Base-by-base conservation (phyloP, 2,329 filamentous ascomycete genomes). In the Talaromyces albobiverticillius region DNA sequence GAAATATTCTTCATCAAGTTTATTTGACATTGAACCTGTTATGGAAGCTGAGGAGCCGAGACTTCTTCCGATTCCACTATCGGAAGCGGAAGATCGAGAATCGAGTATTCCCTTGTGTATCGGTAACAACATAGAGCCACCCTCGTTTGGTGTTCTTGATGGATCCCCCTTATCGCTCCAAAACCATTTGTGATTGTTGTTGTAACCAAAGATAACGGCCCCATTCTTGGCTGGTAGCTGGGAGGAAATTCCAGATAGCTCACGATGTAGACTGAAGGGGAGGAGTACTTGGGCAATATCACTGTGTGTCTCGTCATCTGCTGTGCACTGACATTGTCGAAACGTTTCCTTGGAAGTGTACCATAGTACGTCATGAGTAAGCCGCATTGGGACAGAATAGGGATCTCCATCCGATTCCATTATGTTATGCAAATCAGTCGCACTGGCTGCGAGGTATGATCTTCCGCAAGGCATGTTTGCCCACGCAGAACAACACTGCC, bases 381-480 rank as follows among this genome's bases (percentile, higher is more conserved):
- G 45, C 38, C 47, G 55, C 51, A 54, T 36, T 10, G 61, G 62
- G 16, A 40, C 57, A 23, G 43, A 34, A 9, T 59, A 29, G 16
- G 55, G 46, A 45, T 62, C 55, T 13, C 65, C 65, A n/a, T 62
- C 29, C 2, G 53, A 58, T n/a, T 63, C 56, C 51, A 69, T 66
- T 20, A 71, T 65, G 2, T 62, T 50, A n/a, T 57, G 53, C 1
- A 72, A 48, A 36, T 71, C 63, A 1, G 55, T 32, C 11, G 61
- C 60, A 14, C 57, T 51, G 3, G 59, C 64, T 0, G 66, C 66
- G 3, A 73, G 61, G 47, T 67, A 70, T 32, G 63, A 67, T 34
- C 59, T 60, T 4, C 53, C 57, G 5, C 34, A 60, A 4, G 69
- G 69, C 0, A 72, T 16, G 14, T 29, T 55, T 4, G 51, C 57